A percentile compares a stretch with the other conserved stretches of the same genome.
Evolutionary conservation across 1,284 basidiomycete species (phyloP).

Genomic region (Sporisorium graminicola): DNA sequence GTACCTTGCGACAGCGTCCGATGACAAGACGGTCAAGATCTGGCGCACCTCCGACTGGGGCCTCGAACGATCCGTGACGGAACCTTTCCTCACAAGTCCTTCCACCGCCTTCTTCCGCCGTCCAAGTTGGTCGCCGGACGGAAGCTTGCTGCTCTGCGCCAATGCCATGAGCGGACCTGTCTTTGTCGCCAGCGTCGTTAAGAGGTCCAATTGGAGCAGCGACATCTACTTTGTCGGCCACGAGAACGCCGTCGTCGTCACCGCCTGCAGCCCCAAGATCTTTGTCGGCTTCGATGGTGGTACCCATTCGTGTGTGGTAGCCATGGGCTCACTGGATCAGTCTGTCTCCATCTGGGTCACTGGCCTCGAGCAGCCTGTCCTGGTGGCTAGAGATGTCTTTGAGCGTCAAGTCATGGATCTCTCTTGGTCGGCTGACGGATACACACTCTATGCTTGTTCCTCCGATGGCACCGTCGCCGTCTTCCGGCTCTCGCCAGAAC

Average conservation of each 20-base stretch:
- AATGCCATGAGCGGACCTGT: constrained; percentile 98
- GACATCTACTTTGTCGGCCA: constrained; percentile 87
- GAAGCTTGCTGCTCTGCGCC: constrained; percentile 94
- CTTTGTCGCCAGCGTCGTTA: constrained; percentile 95
- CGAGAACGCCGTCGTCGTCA: constrained; percentile 94
- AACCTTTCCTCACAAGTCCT: constrained; percentile 93
- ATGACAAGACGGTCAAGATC: constrained; percentile 94
- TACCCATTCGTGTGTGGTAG: constrained; percentile 56
- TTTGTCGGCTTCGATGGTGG: constrained; percentile 53
- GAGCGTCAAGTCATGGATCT: constrained; percentile 94
- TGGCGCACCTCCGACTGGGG: constrained; percentile 95
- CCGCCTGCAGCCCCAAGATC: constrained; percentile 64
- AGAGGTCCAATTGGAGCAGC: constrained; percentile 75
- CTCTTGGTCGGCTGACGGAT: constrained; percentile 90
- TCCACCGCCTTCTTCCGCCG: constrained; percentile 94
- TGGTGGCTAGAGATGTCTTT: constrained; percentile 93
- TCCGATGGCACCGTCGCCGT: constrained; percentile 94
- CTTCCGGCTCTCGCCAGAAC: constrained; percentile 82
- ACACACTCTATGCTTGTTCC: constrained; percentile 91
- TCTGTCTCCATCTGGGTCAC: constrained; percentile 57
- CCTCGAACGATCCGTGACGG: constrained; percentile 83
- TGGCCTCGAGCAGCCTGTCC: constrained; percentile 85
- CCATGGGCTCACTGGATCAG: constrained; percentile 56
- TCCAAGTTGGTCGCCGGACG: constrained; percentile 97
- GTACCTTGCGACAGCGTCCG: constrained; percentile 83